Conservation (phyloP, 139 green algal genomes). For the Chara braunii region DNA sequence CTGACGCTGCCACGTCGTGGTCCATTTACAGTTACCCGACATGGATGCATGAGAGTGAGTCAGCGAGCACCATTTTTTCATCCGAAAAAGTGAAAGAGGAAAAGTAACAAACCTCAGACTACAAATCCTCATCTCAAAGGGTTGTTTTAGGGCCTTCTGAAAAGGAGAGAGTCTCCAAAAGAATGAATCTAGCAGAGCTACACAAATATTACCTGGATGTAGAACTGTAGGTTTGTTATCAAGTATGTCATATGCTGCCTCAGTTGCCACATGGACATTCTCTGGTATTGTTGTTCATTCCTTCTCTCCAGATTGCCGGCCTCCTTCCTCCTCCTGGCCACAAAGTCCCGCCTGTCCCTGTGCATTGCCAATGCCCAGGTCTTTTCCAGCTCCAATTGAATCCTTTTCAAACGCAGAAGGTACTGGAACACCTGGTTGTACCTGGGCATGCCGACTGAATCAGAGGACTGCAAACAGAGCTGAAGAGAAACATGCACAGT, state of each 20-base stretch:
- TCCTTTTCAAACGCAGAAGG: slow-evolving; percentile 67
- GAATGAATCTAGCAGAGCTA: no score
- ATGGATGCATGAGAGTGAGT: no score
- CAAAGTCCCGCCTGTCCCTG: not conserved
- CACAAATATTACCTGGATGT: slow-evolving; percentile 53
- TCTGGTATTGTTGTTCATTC: not conserved
- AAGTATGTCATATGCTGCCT: slow-evolving; percentile 73
- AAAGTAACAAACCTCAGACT: no score
- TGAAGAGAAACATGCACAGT: no score
- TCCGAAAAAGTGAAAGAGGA: no score
- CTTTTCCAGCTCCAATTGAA: slow-evolving; percentile 60
- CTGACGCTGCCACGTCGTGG: no score
- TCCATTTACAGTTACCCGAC: no score
- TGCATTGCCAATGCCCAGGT: slow-evolving; percentile 48
- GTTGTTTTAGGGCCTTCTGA: no score
- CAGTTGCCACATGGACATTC: slow-evolving; percentile 51
- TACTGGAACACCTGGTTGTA: slow-evolving; percentile 77
- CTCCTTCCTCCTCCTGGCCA: not conserved
- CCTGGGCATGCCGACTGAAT: slow-evolving; percentile 30
- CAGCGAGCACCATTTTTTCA: no score
- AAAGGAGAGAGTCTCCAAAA: no score
- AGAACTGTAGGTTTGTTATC: slow-evolving; percentile 70
- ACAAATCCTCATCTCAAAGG: no score
- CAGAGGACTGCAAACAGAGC: no score
- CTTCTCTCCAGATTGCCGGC: not conserved